phyloP scores from a whole-genome alignment of 140 eudicot genomes.

The Erigeron philadelphicus region DNA sequence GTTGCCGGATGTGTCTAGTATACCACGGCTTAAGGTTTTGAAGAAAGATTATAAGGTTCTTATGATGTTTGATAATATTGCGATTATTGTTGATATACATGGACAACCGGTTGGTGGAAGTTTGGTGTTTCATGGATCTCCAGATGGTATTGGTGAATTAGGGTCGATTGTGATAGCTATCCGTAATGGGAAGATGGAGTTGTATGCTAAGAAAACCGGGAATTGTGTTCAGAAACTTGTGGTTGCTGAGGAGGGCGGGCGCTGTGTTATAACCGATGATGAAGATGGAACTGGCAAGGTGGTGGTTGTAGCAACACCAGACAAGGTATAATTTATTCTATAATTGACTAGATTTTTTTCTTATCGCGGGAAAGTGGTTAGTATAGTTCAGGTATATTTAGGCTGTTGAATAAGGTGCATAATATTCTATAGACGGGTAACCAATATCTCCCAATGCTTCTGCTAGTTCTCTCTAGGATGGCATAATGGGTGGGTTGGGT shows the following conservation, averaged over 20 bases:
- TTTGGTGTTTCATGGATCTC: constrained; percentile 66
- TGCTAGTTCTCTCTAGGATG: no score
- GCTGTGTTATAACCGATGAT: constrained; percentile 50
- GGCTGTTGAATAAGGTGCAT: no score
- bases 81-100: constrained; percentile 52
- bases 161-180: constrained; percentile 49
- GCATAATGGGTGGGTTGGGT: no score
- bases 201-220: constrained; percentile 67
- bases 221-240: constrained; percentile 52
- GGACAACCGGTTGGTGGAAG: constrained; percentile 98
- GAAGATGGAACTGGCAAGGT: constrained; percentile 50
- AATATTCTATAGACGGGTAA: no score
- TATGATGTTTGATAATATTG: constrained; percentile 88
- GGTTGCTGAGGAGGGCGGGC: constrained; percentile 37
- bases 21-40: constrained; percentile 58
- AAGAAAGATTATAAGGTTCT: constrained; percentile 52
- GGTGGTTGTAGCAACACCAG: constrained; percentile 56
- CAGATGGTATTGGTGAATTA: constrained; percentile 61
- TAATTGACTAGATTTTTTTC: constrained; percentile 3
- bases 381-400: background rate
- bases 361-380: background rate
- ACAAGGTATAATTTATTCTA: constrained; percentile 44
- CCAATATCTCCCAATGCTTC: no score
- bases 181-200: constrained; percentile 52
- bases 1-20: constrained; percentile 52